Conservation (phyloP, 768 basidiomycete genomes). For the Russula sp. region DNA sequence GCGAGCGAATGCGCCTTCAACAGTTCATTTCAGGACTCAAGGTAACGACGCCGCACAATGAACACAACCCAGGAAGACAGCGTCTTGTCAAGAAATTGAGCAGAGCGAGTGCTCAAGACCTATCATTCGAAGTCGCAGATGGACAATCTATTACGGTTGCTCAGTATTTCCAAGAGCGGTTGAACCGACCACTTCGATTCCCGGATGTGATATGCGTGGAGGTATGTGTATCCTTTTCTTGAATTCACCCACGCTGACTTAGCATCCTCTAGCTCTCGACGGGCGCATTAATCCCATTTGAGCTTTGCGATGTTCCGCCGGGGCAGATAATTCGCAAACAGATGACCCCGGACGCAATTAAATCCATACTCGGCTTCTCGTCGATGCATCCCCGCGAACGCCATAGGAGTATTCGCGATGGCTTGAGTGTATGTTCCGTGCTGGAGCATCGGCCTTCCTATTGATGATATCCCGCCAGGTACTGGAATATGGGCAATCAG, state of each 20-base stretch:
- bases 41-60: slow-evolving; percentile 36
- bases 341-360: slow-evolving; percentile 57
- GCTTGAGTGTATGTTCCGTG: slow-evolving; percentile 39
- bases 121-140: slow-evolving; percentile 51
- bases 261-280: slow-evolving; percentile 43
- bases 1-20: slow-evolving; percentile 46
- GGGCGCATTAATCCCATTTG: slow-evolving; percentile 59
- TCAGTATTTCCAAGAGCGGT: slow-evolving; percentile 48
- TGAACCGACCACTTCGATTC: slow-evolving; percentile 48
- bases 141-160: slow-evolving; percentile 52
- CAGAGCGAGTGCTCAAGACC: slow-evolving; percentile 43
- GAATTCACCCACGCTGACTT: not conserved
- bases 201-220: slow-evolving; percentile 68
- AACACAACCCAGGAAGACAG: slow-evolving; percentile 26
- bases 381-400: slow-evolving; percentile 55
- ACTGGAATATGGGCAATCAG: slow-evolving; percentile 37
- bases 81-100: slow-evolving; percentile 60
- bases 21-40: slow-evolving; percentile 52
- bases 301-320: slow-evolving; percentile 52
- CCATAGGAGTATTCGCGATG: slow-evolving; percentile 46
- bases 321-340: slow-evolving; percentile 72
- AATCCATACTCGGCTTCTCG: slow-evolving; percentile 56
- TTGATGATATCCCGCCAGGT: slow-evolving; percentile 37
- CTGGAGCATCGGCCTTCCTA: not conserved
- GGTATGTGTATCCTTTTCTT: slow-evolving; percentile 34